Base-by-base conservation (phyloP, 1,284 basidiomycete genomes). In the Neonothopanus nambi region DNA sequence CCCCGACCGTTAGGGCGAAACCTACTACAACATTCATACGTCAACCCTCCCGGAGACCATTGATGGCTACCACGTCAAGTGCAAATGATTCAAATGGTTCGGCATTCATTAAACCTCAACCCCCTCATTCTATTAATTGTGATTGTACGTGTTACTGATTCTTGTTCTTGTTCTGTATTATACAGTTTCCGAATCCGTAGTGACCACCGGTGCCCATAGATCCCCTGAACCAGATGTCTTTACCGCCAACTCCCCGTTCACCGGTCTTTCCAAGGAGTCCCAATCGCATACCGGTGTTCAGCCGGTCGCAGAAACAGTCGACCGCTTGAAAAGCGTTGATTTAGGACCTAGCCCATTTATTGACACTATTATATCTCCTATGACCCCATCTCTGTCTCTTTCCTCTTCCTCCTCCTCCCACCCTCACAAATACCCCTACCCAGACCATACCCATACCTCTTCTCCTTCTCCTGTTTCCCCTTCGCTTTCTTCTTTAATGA, bases 121-220 rank as follows among this genome's bases (percentile, higher is more conserved):
- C 70, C 65, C 66, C 70, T 64, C 61, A 72, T 70, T 68, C 74
- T 50, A 15, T 33, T 17, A 51, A 51, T 18, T 37, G 20, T 41
- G 48, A 36, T 30, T 54, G 82, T 82, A 79, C 76, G 80, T 80
- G 70, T 72, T 71, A 74, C 80, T 80, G 65, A 80, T 78, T n/a
- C n/a, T n/a, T 59, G 46, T 65, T 59, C 62, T 58, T 66, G 61
- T 55, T 62, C 63, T 45, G 37, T 48, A 20, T 15, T 62, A 33
- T 66, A 66, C 70, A 74, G 72, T 63, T 66, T 68, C 70, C 62
- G 54, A 64, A 54, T 37, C 66, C 62, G 67, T 68, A 51, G 35
- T 50, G 30, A 36, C 50, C 60, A 70, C 73, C 65, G 59, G 68
- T 58, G 62, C 63, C 69, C 63, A 67, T 40, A 53, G 51, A 48